phyloP scores from a whole-genome alignment of 768 basidiomycete species.

The Pholiota microspora region DNA sequence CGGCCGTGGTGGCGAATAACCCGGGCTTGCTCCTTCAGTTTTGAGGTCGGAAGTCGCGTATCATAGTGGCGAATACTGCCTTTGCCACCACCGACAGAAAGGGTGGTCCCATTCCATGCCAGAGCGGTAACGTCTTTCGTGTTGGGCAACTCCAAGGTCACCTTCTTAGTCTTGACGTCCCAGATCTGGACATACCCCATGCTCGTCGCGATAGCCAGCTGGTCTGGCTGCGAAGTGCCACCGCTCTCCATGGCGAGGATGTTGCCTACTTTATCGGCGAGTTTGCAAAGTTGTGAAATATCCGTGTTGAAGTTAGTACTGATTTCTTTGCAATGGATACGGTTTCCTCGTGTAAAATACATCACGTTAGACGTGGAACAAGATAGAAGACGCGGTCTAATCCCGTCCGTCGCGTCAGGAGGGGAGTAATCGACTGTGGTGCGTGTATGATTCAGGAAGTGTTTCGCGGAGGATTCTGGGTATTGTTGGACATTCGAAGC shows the following conservation, averaged over 20 bases:
- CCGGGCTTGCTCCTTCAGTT: constrained; percentile 60
- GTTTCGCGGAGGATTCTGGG: constrained; percentile 24
- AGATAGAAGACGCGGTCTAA: constrained; percentile 28
- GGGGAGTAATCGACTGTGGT: constrained; percentile 25
- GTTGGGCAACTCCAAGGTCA: constrained; percentile 46
- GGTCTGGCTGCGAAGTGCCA: constrained; percentile 29
- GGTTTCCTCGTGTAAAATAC: constrained; percentile 52
- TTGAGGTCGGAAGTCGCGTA: constrained; percentile 48
- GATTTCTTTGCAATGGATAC: constrained; percentile 52
- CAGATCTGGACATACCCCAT: constrained; percentile 70
- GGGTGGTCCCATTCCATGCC: constrained; percentile 61
- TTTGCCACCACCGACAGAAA: constrained; percentile 66
- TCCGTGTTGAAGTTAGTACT: constrained; percentile 33
- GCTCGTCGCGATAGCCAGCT: constrained; percentile 61
- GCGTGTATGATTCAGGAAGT: constrained; percentile 22
- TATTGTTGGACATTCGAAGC: constrained; percentile 8
- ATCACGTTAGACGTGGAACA: constrained; percentile 44
- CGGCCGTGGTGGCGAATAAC: constrained; percentile 66
- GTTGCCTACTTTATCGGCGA: constrained; percentile 44
- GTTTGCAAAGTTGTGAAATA: constrained; percentile 48
- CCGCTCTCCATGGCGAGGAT: constrained; percentile 42
- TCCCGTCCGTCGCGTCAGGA: constrained; percentile 15
- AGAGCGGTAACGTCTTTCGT: constrained; percentile 62
- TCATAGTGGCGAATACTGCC: constrained; percentile 79
- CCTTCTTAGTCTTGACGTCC: constrained; percentile 60